phyloP scores from a whole-genome alignment of 306 rosid genomes.

The Dryas alaskensis region DNA sequence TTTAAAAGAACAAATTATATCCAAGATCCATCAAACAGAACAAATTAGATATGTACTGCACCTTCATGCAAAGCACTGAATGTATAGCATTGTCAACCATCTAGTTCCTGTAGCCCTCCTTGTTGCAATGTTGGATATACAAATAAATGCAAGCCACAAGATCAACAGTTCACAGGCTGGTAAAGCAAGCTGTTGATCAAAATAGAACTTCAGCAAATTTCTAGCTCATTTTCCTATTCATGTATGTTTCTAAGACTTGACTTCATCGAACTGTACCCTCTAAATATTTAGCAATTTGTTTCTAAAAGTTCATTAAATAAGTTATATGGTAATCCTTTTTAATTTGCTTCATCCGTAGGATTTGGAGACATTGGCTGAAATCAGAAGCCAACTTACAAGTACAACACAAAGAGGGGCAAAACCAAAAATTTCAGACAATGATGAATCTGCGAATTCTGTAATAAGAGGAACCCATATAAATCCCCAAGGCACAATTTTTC shows the following conservation, averaged over 20 bases:
- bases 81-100: background rate
- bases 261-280: too few relatives aligned
- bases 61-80: background rate
- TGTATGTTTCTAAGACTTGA: too few relatives aligned
- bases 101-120: background rate
- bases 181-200: background rate
- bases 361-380: background rate
- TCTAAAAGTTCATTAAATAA: background rate
- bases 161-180: background rate
- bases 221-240: background rate
- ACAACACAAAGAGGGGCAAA: background rate
- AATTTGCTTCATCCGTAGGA: background rate
- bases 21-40: background rate
- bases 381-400: background rate
- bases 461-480: background rate
- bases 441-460: constrained; percentile 17
- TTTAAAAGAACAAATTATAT: background rate
- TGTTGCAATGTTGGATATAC: background rate
- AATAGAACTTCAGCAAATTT: background rate
- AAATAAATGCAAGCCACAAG: background rate
- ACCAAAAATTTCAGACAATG: background rate
- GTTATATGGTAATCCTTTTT: background rate
- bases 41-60: background rate
- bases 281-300: too few relatives aligned
- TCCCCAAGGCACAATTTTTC: background rate